These are phyloP conservation scores for Sphaerosporella brunnea DNA, from an alignment of 495 filamentous ascomycete species.

Conservation along the genomic window DNA sequence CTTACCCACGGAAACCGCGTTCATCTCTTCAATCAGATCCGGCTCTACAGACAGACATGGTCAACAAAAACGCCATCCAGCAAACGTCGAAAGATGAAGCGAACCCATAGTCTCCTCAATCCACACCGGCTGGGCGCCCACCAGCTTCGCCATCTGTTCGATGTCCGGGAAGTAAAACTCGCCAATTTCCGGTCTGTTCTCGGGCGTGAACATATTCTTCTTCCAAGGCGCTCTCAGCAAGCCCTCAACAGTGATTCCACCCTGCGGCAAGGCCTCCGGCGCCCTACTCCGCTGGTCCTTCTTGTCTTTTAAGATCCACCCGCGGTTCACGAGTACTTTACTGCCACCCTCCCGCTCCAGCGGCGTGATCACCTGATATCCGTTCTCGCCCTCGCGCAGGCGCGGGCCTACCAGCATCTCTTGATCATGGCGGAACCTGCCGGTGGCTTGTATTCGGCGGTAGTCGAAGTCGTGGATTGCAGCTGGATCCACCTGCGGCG, in stretches of 20 bases:
- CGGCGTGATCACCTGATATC: constrained; percentile 79
- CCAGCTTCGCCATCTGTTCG: constrained; percentile 70
- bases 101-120: constrained; percentile 88
- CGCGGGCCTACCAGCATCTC: constrained; percentile 94
- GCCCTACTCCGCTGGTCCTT: constrained; percentile 43
- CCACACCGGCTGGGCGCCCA: constrained; percentile 78
- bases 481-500: constrained; percentile 57
- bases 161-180: constrained; percentile 95
- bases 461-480: constrained; percentile 84
- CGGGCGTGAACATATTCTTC: constrained; percentile 94
- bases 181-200: constrained; percentile 59
- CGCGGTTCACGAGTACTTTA: constrained; percentile 67
- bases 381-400: constrained; percentile 71
- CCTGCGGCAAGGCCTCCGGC: constrained; percentile 40
- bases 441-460: constrained; percentile 62
- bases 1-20: constrained; percentile 60
- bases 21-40: constrained; percentile 52
- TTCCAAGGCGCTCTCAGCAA: constrained; percentile 78
- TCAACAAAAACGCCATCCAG: constrained; percentile 14
- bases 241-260: constrained; percentile 60
- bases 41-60: constrained; percentile 37
- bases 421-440: constrained; percentile 61
- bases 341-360: constrained; percentile 49
- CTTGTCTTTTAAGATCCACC: constrained; percentile 67
- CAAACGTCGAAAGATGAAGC: background rate